Conservation (phyloP, 2,329 filamentous ascomycete species). For the Rhytidhysteron rufulum region DNA sequence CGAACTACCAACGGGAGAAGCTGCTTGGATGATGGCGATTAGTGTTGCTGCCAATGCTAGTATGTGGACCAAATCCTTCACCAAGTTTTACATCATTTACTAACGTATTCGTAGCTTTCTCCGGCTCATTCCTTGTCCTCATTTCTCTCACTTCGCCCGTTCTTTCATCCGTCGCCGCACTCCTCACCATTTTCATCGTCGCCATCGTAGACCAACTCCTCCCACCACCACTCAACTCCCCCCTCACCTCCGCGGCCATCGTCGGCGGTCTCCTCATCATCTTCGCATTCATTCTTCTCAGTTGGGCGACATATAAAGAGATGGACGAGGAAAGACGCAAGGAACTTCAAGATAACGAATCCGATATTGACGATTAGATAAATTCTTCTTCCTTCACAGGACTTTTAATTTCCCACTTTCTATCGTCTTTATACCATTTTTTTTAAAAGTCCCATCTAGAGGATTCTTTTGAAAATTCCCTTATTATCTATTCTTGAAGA, state of each 20-base stretch:
- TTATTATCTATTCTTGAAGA: too few species aligned
- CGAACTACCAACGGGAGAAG: slow-evolving; percentile 71
- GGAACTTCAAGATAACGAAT: slow-evolving; percentile 44
- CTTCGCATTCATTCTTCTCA: slow-evolving; percentile 78
- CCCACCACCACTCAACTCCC: slow-evolving; percentile 64
- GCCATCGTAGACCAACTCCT: slow-evolving; percentile 86
- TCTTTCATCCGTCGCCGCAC: slow-evolving; percentile 83
- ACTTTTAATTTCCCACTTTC: not conserved
- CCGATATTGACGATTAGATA: slow-evolving; percentile 39
- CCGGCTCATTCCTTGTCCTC: slow-evolving; percentile 85
- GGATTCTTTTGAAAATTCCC: too few species aligned
- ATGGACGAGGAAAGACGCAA: slow-evolving; percentile 78
- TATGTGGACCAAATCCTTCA: slow-evolving; percentile 35
- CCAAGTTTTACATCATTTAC: slow-evolving; percentile 1
- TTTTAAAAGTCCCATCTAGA: too few species aligned
- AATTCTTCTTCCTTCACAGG: not conserved
- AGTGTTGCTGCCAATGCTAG: slow-evolving; percentile 82
- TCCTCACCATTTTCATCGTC: slow-evolving; percentile 95
- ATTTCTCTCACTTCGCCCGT: slow-evolving; percentile 93
- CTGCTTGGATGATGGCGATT: slow-evolving; percentile 74
- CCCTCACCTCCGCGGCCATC: slow-evolving; percentile 71
- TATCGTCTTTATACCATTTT: too few species aligned
- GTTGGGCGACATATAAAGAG: slow-evolving; percentile 89
- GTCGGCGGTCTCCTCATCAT: slow-evolving; percentile 84
- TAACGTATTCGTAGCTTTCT: slow-evolving; percentile 57